Evolutionary conservation across 768 basidiomycete genomes (phyloP), one percentile per base, ranked within the genome.

Genomic region (Phallus indusiatus): DNA sequence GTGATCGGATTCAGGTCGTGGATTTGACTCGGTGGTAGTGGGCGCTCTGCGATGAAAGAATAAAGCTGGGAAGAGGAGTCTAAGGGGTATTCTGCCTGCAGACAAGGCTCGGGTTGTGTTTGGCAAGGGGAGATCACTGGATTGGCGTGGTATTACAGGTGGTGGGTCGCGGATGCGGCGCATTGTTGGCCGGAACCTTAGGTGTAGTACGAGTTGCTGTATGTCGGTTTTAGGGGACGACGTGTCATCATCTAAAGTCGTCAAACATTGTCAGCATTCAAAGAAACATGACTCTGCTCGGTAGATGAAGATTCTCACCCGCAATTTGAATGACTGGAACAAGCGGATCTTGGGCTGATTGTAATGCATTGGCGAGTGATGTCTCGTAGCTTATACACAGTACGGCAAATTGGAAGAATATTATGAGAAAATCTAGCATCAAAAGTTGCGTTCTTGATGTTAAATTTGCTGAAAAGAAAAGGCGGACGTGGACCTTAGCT

Each of bases 371-470:
- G 67, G 65, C 77, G 54, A 67, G 77, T 67, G 67, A 82, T 69
- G 75, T 68, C 67, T 89, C 88, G 70, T 85, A 88, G 33, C 85
- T 78, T 61, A 90, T 81, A 49, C 79, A 80, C 7, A 80, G 78
- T 71, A 86, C 81, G 56, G 87, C 64, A 60, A 83, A 67, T 66
- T 88, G 84, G n/a, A 89, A 75, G 61, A 75, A 68, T 42, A 90
- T 71, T 61, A 90, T 89, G 70, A 80, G 67, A 65, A 83, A 60
- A 74, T 91, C 89, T 60, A 90, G 78, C 33, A 74, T 71, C 59
- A 90, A 70, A 46, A 91, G 77, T 60, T 85, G 83, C 18, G 78
- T 60, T 69, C 76, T 85, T 46, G 86, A 84, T n/a, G 89, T 86
- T 36, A 69, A 66, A 64, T 81, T 77, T 42, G 77, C 84, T 86